Evolutionary conservation across 805 yeast species (phyloP).

Genomic region (Debaryomyces tyrocola): DNA sequence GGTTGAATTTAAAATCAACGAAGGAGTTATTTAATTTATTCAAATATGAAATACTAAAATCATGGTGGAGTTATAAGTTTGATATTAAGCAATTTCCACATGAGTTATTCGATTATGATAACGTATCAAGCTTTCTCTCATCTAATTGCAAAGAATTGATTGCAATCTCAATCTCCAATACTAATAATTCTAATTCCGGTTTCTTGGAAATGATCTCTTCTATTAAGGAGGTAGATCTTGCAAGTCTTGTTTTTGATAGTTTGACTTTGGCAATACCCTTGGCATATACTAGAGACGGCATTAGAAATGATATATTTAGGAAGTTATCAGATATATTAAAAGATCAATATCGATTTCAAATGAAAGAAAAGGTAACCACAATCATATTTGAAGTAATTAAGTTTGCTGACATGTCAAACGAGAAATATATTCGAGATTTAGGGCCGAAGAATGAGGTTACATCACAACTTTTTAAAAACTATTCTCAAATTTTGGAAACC

Average conservation of each 20-base stretch:
- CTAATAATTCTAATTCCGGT: conserved; percentile 11
- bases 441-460: background rate
- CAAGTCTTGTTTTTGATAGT: conserved; percentile 28
- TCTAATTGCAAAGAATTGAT: conserved; percentile 36
- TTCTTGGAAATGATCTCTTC: conserved; percentile 13
- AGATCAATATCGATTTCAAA: conserved; percentile 18
- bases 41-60: conserved; percentile 37
- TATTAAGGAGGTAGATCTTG: conserved; percentile 11
- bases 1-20: conserved; percentile 10
- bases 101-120: conserved; percentile 35
- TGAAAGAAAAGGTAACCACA: conserved; percentile 25
- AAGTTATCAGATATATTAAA: conserved; percentile 13
- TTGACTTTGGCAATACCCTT: conserved; percentile 44
- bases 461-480: background rate
- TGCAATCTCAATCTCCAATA: conserved; percentile 29
- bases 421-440: conserved; percentile 7
- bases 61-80: conserved; percentile 40
- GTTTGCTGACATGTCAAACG: conserved; percentile 40
- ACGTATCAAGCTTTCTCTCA: conserved; percentile 26
- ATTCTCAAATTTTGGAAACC: conserved; percentile 4
- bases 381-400: conserved; percentile 38
- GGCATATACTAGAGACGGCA: conserved; percentile 41
- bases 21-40: conserved; percentile 27
- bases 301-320: conserved; percentile 30
- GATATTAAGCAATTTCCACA: conserved; percentile 40